A percentile compares a stretch with the other conserved stretches of the same genome.
Evolutionary conservation across 306 rosid genomes (phyloP).

Genomic region (Hippophae tibetana): DNA sequence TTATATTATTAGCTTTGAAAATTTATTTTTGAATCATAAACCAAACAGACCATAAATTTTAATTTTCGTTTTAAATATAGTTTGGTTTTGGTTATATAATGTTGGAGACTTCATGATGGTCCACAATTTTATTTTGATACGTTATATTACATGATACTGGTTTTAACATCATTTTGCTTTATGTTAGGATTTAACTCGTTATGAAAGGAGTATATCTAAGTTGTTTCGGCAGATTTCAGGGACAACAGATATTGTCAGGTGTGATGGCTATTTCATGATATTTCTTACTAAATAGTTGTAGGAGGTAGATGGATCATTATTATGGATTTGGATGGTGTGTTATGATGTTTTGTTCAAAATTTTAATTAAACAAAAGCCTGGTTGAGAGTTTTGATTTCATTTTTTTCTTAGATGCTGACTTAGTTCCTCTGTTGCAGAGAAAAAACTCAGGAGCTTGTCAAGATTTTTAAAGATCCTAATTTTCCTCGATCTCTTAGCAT

Average conservation of each 20-base stretch:
- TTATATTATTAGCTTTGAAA: too few relatives aligned
- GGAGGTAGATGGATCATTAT: neutral
- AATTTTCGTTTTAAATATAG: neutral
- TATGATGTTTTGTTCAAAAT: too few relatives aligned
- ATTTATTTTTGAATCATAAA: too few relatives aligned
- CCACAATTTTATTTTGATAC: slow-evolving; percentile 1
- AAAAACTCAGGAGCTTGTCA: slow-evolving; percentile 51
- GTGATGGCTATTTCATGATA: slow-evolving; percentile 5
- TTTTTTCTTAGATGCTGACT: neutral
- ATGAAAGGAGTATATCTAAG: slow-evolving; percentile 55
- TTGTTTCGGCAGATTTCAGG: slow-evolving; percentile 59
- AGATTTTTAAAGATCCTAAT: slow-evolving; percentile 42
- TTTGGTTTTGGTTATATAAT: neutral
- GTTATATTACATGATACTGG: neutral
- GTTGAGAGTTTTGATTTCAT: neutral
- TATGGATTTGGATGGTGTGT: neutral
- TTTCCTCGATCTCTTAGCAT: slow-evolving; percentile 62
- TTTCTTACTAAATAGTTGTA: neutral
- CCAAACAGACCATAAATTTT: too few relatives aligned
- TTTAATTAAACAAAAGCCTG: neutral
- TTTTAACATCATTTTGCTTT: slow-evolving; percentile 11
- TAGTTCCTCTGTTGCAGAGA: slow-evolving; percentile 40
- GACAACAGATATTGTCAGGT: slow-evolving; percentile 67
- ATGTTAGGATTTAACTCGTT: slow-evolving; percentile 47
- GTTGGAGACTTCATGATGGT: neutral